Percentiles rank a stretch among this genome's conserved stretches.
Evolutionary conservation across 2,329 filamentous ascomycete genomes (phyloP).

Genomic region (Fusarium sp.): DNA sequence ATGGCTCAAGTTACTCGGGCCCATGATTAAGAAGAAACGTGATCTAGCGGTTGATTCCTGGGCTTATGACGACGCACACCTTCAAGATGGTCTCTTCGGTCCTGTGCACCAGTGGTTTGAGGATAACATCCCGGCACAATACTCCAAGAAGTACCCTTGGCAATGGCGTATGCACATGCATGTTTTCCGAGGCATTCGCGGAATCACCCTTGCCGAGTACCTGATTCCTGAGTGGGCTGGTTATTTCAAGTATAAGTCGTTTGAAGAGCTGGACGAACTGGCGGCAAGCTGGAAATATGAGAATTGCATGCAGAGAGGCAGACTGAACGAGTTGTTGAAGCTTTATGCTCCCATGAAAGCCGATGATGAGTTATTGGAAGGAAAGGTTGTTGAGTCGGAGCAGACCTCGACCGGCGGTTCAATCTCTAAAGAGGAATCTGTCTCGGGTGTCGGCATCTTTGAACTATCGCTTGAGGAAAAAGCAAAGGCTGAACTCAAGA

Average conservation of each 20-base stretch:
- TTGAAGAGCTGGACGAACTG: constrained; percentile 66
- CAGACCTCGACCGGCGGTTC: neutral
- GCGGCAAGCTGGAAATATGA: constrained; percentile 65
- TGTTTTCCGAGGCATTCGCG: constrained; percentile 58
- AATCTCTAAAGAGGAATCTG: constrained; percentile 29
- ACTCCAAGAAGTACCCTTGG: constrained; percentile 60
- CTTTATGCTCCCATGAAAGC: constrained; percentile 55
- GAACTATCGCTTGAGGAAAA: constrained; percentile 47
- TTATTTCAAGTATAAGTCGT: constrained; percentile 62
- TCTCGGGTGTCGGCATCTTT: constrained; percentile 49
- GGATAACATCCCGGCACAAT: constrained; percentile 57
- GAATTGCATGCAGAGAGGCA: constrained; percentile 63
- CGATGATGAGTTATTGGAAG: constrained; percentile 40
- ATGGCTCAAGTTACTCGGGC: constrained; percentile 63
- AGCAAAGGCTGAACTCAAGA: constrained; percentile 4
- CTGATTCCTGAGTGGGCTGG: constrained; percentile 66
- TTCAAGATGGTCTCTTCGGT: constrained; percentile 52
- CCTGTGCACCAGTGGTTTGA: constrained; percentile 58
- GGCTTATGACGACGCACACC: constrained; percentile 55
- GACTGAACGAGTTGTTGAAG: constrained; percentile 63
- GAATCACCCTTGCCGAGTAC: constrained; percentile 59
- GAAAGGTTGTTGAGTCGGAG: constrained; percentile 46
- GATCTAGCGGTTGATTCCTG: constrained; percentile 66
- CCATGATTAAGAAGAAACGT: constrained; percentile 68
- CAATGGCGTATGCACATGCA: constrained; percentile 64